Conservation (phyloP, 2,329 filamentous ascomycete genomes). For the Ophiobolus disseminans region DNA sequence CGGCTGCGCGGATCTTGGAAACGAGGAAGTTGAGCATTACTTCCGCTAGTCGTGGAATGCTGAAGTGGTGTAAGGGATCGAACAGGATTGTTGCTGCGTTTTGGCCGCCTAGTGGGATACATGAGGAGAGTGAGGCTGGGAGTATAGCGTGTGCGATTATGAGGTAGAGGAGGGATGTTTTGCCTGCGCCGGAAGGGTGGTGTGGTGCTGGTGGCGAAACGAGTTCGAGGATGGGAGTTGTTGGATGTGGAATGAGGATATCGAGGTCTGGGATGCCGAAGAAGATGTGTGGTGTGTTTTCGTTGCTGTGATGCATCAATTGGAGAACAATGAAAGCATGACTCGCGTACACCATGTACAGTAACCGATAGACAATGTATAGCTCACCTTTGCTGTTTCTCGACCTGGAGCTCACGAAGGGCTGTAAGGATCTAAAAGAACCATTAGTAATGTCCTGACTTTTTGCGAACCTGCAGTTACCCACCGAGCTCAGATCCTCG, state of each 20-base stretch:
- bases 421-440: slow-evolving; percentile 50
- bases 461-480: slow-evolving; percentile 3
- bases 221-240: slow-evolving; percentile 57
- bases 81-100: slow-evolving; percentile 57
- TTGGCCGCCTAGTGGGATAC: slow-evolving; percentile 51
- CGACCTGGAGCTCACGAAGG: slow-evolving; percentile 36
- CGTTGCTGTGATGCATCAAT: slow-evolving; percentile 4
- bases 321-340: background rate
- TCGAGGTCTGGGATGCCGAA: slow-evolving; percentile 59
- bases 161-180: slow-evolving; percentile 66
- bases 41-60: slow-evolving; percentile 55
- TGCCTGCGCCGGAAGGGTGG: slow-evolving; percentile 58
- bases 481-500: slow-evolving; percentile 40
- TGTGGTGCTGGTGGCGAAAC: slow-evolving; percentile 52
- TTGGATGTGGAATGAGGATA: slow-evolving; percentile 30
- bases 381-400: slow-evolving; percentile 15
- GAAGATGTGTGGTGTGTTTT: slow-evolving; percentile 3
- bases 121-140: slow-evolving; percentile 41
- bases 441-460: slow-evolving; percentile 1
- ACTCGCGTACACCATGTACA: slow-evolving; percentile 3
- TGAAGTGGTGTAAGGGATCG: slow-evolving; percentile 64
- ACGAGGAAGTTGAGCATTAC: slow-evolving; percentile 38
- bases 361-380: background rate
- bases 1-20: background rate
- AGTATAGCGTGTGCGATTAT: slow-evolving; percentile 61